Evolutionary conservation across 306 rosid species (phyloP).

Genomic region (Datisca glomerata): DNA sequence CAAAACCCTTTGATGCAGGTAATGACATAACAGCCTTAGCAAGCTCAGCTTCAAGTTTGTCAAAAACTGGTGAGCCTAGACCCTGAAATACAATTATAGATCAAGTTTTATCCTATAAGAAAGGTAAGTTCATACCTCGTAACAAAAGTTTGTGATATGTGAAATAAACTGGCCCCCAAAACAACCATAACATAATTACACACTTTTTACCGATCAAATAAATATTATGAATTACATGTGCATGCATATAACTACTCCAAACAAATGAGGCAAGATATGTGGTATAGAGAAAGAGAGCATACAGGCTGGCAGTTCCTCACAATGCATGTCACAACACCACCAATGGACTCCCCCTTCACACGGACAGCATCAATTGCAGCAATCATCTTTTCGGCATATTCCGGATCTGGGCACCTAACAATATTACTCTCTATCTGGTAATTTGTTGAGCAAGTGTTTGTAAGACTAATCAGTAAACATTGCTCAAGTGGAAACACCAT

Average conservation of each 20-base stretch:
- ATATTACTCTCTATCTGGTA: constrained; percentile 85
- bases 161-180: no score
- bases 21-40: constrained; percentile 90
- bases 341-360: constrained; percentile 83
- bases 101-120: not conserved
- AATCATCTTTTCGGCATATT: constrained; percentile 95
- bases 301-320: constrained; percentile 86
- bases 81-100: constrained; percentile 32
- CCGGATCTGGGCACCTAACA: constrained; percentile 90
- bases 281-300: constrained; percentile 20
- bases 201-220: no score
- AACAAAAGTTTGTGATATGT: no score
- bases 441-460: constrained; percentile 2
- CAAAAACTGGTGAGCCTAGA: constrained; percentile 96
- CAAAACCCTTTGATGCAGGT: constrained; percentile 97
- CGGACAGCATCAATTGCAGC: constrained; percentile 77
- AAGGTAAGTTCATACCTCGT: no score
- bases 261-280: not conserved
- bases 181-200: no score
- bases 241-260: no score
- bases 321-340: constrained; percentile 90
- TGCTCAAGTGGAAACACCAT: no score
- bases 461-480: not conserved
- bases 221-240: no score
- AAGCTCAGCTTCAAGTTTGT: constrained; percentile 93